Evolutionary conservation across 768 basidiomycete genomes (phyloP).

Genomic region (Rhodotorula toruloides): DNA sequence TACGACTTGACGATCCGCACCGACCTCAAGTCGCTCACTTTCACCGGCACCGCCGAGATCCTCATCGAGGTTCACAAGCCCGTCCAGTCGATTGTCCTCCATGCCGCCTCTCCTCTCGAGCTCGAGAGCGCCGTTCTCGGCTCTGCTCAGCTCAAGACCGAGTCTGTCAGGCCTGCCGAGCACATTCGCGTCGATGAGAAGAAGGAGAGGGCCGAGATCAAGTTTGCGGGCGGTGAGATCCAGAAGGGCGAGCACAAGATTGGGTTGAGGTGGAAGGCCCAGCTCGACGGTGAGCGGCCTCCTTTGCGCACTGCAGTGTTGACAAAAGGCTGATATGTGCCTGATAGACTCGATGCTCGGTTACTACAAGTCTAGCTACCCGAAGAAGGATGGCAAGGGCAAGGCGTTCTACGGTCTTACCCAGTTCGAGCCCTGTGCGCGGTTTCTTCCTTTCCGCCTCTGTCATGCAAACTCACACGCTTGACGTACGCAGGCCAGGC

Average conservation of each 20-base stretch:
- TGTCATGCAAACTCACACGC: background rate
- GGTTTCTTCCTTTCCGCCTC: background rate
- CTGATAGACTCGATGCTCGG: conserved; percentile 21
- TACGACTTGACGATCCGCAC: conserved; percentile 76
- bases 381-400: conserved; percentile 42
- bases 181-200: conserved; percentile 56
- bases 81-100: conserved; percentile 59
- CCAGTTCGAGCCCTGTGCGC: conserved; percentile 70
- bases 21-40: conserved; percentile 70
- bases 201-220: conserved; percentile 62
- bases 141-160: conserved; percentile 55
- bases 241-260: conserved; percentile 57
- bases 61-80: conserved; percentile 63
- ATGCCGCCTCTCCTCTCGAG: conserved; percentile 57
- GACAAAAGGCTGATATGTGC: background rate
- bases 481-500: conserved; percentile 18
- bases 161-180: conserved; percentile 52
- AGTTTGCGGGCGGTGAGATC: conserved; percentile 51
- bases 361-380: conserved; percentile 39
- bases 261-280: conserved; percentile 60
- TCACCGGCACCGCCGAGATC: conserved; percentile 70
- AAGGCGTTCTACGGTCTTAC: conserved; percentile 59
- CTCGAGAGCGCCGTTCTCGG: conserved; percentile 58
- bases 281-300: conserved; percentile 59
- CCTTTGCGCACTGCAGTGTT: background rate